phyloP scores from a whole-genome alignment of 352 stramenopile species.

The Peronospora farinosa region DNA sequence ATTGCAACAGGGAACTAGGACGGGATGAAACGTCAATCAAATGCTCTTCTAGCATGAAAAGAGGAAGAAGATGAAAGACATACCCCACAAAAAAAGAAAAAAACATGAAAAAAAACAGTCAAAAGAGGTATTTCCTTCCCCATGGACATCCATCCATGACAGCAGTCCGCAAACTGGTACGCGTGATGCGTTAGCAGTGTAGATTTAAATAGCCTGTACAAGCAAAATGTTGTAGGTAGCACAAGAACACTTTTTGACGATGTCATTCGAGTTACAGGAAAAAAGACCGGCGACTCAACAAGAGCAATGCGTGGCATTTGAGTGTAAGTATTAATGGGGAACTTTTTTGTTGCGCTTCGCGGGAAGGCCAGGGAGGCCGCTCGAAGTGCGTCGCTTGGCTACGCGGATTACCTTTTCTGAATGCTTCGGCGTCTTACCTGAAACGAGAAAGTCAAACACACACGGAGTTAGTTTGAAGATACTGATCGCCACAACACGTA shows the following conservation, averaged over 20 bases:
- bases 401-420: conserved; percentile 45
- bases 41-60: conserved; percentile 16
- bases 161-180: conserved; percentile 6
- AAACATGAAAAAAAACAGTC: conserved; percentile 20
- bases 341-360: conserved; percentile 63
- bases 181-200: conserved; percentile 13
- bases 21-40: conserved; percentile 2
- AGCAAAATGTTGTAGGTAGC: background rate
- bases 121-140: conserved; percentile 19
- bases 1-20: conserved; percentile 16
- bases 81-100: conserved; percentile 26
- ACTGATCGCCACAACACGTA: background rate
- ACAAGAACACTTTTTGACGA: background rate
- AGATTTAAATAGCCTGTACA: conserved; percentile 18
- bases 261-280: background rate
- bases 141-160: conserved; percentile 19
- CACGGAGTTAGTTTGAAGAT: background rate
- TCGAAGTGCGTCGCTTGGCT: conserved; percentile 39
- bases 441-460: background rate
- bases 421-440: conserved; percentile 50
- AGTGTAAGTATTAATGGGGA: conserved; percentile 13
- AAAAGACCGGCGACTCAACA: too few species aligned
- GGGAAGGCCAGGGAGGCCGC: conserved; percentile 24
- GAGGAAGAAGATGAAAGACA: conserved; percentile 28
- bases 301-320: too few species aligned